Conservation (phyloP, 2,329 filamentous ascomycete species). For the Colletotrichum somersetense region DNA sequence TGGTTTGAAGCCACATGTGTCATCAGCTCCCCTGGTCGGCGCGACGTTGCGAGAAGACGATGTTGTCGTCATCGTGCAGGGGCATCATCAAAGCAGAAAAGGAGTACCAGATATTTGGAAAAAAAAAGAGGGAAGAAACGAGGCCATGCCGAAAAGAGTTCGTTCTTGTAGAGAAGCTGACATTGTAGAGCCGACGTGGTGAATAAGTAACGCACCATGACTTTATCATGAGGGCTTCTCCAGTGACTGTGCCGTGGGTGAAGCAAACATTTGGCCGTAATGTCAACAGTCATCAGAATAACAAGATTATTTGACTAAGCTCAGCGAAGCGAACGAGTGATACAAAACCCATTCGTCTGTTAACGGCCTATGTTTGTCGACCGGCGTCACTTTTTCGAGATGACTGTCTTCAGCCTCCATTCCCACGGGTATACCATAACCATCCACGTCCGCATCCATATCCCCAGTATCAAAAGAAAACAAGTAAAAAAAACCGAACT, state of each 20-base stretch:
- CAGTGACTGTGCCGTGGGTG: background rate
- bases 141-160: too few relatives aligned
- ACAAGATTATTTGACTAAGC: too few relatives aligned
- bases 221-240: background rate
- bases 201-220: background rate
- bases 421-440: conserved; percentile 32
- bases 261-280: too few relatives aligned
- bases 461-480: background rate
- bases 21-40: background rate
- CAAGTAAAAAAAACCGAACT: background rate
- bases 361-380: background rate
- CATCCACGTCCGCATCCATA: conserved; percentile 5
- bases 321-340: background rate
- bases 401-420: background rate
- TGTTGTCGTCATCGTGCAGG: background rate
- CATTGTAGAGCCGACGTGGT: background rate
- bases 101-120: background rate
- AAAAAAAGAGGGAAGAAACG: rapidly evolving
- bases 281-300: too few relatives aligned
- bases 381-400: background rate
- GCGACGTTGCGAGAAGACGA: too few relatives aligned
- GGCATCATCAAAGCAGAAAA: too few relatives aligned
- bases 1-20: conserved; percentile 22
- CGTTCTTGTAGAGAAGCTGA: background rate
- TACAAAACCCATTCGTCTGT: background rate